These are phyloP conservation scores for Eleusine indica DNA, from an alignment of 176 grass and related monocot species.

Conservation along the genomic window DNA sequence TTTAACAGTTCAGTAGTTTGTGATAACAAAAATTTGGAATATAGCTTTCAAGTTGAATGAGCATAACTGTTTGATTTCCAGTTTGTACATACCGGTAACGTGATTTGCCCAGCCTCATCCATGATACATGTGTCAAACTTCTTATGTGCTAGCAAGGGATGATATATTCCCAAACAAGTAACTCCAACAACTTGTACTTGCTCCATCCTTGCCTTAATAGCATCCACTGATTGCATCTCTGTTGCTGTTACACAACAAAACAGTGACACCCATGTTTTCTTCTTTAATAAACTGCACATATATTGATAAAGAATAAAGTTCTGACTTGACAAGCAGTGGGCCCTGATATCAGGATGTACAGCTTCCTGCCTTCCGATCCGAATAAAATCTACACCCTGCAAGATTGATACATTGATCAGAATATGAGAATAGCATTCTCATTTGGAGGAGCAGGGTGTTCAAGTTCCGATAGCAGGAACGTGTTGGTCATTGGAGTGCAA, in stretches of 20 bases:
- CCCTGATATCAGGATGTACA: conserved; percentile 72
- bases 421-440: conserved; percentile 34
- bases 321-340: conserved; percentile 81
- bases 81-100: conserved; percentile 69
- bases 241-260: conserved; percentile 63
- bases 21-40: conserved; percentile 13
- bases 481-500: conserved; percentile 6
- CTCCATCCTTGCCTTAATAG: conserved; percentile 86
- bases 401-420: conserved; percentile 36
- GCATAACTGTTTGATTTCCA: conserved; percentile 20
- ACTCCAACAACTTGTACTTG: conserved; percentile 87
- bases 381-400: conserved; percentile 90
- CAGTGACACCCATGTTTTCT: conserved; percentile 23
- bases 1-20: not conserved
- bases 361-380: conserved; percentile 89
- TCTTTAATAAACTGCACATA: conserved; percentile 24
- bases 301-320: conserved; percentile 37
- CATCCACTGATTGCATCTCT: conserved; percentile 66
- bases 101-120: conserved; percentile 99
- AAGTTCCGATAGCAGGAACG: not conserved
- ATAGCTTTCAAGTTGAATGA: not conserved
- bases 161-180: conserved; percentile 93
- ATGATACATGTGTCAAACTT: conserved; percentile 98
- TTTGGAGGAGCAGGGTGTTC: conserved; percentile 4
- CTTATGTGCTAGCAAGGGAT: conserved; percentile 84